Evolutionary conservation across 305 asterid species (phyloP).

Genomic region (Fraxinus greggii): DNA sequence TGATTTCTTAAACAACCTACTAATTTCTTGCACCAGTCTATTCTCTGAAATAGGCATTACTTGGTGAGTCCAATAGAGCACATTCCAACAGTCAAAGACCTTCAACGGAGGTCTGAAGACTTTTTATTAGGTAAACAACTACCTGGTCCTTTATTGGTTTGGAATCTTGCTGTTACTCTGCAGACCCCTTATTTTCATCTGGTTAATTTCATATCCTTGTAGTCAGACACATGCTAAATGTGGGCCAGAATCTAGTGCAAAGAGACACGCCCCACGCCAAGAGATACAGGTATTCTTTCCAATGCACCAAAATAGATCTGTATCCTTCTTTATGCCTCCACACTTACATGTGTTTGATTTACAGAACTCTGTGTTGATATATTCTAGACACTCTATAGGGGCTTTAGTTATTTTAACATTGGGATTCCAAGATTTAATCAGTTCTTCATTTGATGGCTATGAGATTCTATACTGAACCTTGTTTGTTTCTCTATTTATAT

Average conservation of each 20-base stretch:
- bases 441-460: neutral
- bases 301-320: neutral
- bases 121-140: constrained; percentile 48
- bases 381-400: neutral
- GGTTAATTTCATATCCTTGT: constrained; percentile 19
- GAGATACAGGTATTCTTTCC: constrained; percentile 50
- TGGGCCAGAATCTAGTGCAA: constrained; percentile 55
- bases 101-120: constrained; percentile 50
- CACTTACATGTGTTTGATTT: neutral
- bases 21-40: constrained; percentile 12
- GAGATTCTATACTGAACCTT: neutral
- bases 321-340: neutral
- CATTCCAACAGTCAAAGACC: constrained; percentile 67
- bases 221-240: constrained; percentile 75
- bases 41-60: constrained; percentile 59
- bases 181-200: neutral
- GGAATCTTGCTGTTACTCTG: neutral
- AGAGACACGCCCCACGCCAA: constrained; percentile 69
- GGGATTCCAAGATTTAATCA: neutral
- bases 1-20: neutral
- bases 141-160: constrained; percentile 9
- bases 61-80: constrained; percentile 76
- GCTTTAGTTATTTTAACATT: neutral
- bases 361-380: neutral
- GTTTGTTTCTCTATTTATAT: neutral